Evolutionary conservation across 2,329 filamentous ascomycete species (phyloP).

Genomic region (Colletotrichum euphorbiae): DNA sequence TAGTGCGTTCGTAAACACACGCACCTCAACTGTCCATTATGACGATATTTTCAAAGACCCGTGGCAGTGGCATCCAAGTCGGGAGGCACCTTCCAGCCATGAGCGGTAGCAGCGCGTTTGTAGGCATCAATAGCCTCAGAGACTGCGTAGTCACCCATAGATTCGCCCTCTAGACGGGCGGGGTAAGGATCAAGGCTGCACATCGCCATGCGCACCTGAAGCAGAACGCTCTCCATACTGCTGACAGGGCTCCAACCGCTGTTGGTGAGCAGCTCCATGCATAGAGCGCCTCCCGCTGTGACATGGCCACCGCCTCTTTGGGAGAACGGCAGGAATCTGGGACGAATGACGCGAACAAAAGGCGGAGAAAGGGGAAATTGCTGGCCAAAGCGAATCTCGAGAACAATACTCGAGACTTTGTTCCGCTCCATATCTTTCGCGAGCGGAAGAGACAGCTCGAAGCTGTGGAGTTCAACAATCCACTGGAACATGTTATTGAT

Average conservation of each 20-base stretch:
- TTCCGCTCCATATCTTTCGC: constrained; percentile 77
- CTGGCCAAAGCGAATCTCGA: constrained; percentile 84
- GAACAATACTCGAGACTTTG: constrained; percentile 74
- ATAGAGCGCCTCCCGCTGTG: constrained; percentile 84
- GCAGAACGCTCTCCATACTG: constrained; percentile 81
- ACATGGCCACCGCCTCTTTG: constrained; percentile 87
- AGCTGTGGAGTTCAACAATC: constrained; percentile 91
- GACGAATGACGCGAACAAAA: constrained; percentile 85
- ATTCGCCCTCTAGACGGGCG: constrained; percentile 67
- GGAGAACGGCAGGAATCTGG: constrained; percentile 79
- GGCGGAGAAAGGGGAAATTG: constrained; percentile 84
- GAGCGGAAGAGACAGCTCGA: constrained; percentile 75
- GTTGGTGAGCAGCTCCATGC: constrained; percentile 86
- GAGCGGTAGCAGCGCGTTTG: constrained; percentile 60
- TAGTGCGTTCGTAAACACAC: background rate
- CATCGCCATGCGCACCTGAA: constrained; percentile 85
- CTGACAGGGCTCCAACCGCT: constrained; percentile 82
- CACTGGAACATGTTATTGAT: constrained; percentile 87
- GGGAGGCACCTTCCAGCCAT: constrained; percentile 79
- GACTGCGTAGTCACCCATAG: constrained; percentile 69
- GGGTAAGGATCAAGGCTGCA: constrained; percentile 75
- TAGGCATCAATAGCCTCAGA: constrained; percentile 81
- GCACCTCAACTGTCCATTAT: background rate
- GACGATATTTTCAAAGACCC: background rate
- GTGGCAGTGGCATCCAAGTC: constrained; percentile 65